Base-by-base conservation (phyloP, 1,284 basidiomycete genomes). In the Irpex lacteus region DNA sequence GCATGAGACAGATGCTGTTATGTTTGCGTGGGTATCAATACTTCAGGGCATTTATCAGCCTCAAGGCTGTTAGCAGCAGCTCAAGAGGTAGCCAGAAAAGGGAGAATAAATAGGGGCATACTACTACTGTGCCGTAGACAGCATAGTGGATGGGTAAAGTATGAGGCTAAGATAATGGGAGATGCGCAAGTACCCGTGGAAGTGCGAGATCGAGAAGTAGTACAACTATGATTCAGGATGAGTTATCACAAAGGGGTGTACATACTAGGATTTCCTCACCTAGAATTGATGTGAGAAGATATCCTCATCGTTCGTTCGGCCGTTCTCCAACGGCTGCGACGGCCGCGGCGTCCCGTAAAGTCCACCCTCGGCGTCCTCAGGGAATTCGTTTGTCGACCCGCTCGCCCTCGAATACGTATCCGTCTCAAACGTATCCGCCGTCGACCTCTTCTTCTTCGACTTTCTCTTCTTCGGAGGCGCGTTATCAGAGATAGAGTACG, bases 351-450 rank as follows among this genome's bases (percentile, higher is more conserved):
- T 78, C 26, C 81, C 85, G 70, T 91, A 91, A 32, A 84, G 76
- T 8, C 83, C 86, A 53, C 89, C 87, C 69, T 88, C 87, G 19
- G 90, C 73, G 70, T 89, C 89, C 75, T 93, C 91, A 4, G 91
- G 91, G 70, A 82, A 83, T 58, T 87, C 87, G 4, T 74, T 77
- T 9, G 78, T 79, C 21, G 86, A 85, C 62, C 80, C 75, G 60
- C 77, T 82, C 66, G 78, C 72, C 19, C 76, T 72, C n/a, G 86
- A 85, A 56, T 77, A 74, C 26, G 78, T 70, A 64, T 82, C 83
- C 59, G 74, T 78, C 60, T 77, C 76, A 21, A 76, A 9, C 13
- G 9, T 8, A 36, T 56, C n/a, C 21, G 13, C 81, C 54, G 80
- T 82, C 40, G 80, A 79, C 67, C 76, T 82, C 70, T 76, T 84